Evolutionary conservation across 306 rosid genomes (phyloP).

Genomic region (Corylus heterophylla): DNA sequence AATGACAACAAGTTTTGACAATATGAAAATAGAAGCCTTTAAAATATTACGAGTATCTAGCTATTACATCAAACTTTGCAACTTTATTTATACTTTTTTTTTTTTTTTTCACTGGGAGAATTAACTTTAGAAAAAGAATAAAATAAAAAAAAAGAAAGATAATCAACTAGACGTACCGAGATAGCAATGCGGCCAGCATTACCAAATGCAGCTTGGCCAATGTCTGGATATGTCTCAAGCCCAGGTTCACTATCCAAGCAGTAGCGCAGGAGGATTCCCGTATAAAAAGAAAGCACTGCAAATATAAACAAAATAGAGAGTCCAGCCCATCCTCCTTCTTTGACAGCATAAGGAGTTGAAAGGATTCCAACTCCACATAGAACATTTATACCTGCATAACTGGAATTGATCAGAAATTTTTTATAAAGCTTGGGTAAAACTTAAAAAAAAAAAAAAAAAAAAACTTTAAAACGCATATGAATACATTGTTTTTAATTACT

Average conservation of each 20-base stretch:
- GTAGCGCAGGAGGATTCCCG: constrained; percentile 78
- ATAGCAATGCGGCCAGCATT: constrained; percentile 67
- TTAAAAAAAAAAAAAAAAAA: no score
- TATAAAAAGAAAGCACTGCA: constrained; percentile 83
- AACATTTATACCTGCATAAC: constrained; percentile 78
- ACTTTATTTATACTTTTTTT: neutral
- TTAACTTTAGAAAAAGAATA: neutral
- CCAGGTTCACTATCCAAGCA: constrained; percentile 95
- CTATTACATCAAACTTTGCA: neutral
- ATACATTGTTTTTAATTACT: neutral
- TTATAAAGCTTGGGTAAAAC: neutral
- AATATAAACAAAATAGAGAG: constrained; percentile 62
- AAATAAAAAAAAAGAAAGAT: neutral
- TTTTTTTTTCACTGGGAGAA: neutral
- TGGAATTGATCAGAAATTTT: neutral
- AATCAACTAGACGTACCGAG: constrained; percentile 56
- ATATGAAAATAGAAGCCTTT: no score
- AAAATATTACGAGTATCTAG: neutral
- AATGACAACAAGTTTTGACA: no score
- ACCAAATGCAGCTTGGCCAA: constrained; percentile 98
- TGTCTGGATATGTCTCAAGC: constrained; percentile 94
- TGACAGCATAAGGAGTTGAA: constrained; percentile 85
- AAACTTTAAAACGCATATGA: neutral
- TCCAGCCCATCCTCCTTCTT: constrained; percentile 95
- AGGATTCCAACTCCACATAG: constrained; percentile 97